Conservation (phyloP, 192 early-diverging fungal species). For the Coemansia sp. region DNA sequence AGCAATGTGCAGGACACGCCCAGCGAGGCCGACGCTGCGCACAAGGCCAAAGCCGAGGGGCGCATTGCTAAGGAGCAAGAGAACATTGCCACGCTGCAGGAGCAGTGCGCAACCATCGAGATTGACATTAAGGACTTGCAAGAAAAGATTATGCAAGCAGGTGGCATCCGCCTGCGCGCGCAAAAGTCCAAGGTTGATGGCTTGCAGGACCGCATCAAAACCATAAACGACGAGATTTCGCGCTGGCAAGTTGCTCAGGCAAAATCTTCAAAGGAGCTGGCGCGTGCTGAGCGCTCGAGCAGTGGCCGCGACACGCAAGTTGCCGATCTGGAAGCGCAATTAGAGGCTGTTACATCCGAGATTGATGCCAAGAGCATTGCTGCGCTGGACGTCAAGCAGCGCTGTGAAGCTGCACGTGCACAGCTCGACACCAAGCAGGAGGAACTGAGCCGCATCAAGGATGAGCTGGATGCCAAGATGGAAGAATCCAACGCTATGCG, state of each 20-base stretch:
- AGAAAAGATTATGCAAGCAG: conserved; percentile 86
- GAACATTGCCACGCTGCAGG: conserved; percentile 56
- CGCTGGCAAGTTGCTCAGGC: conserved; percentile 72
- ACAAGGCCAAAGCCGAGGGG: conserved; percentile 43
- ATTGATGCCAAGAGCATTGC: conserved; percentile 58
- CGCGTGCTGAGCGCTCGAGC: conserved; percentile 66
- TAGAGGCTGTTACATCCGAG: conserved; percentile 61
- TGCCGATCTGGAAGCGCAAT: conserved; percentile 62
- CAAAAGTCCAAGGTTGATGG: conserved; percentile 86
- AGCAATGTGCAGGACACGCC: conserved; percentile 29
- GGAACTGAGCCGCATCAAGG: conserved; percentile 65
- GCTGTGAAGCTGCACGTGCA: conserved; percentile 39
- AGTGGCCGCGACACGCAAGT: conserved; percentile 64
- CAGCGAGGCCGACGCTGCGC: conserved; percentile 31
- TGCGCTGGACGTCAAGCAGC: conserved; percentile 52
- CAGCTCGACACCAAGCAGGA: conserved; percentile 66
- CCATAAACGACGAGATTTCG: conserved; percentile 65
- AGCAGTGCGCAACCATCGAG: conserved; percentile 65
- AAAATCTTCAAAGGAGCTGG: conserved; percentile 72
- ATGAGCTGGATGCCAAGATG: conserved; percentile 65
- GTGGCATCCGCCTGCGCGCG: conserved; percentile 80
- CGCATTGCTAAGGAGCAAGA: conserved; percentile 51
- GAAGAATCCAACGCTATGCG: conserved; percentile 66
- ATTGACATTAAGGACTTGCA: conserved; percentile 78
- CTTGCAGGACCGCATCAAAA: conserved; percentile 73